A percentile compares a stretch with the other conserved stretches of the same genome.
Evolutionary conservation across 2,329 filamentous ascomycete genomes (phyloP).

Genomic region (Neofusicoccum sp.): DNA sequence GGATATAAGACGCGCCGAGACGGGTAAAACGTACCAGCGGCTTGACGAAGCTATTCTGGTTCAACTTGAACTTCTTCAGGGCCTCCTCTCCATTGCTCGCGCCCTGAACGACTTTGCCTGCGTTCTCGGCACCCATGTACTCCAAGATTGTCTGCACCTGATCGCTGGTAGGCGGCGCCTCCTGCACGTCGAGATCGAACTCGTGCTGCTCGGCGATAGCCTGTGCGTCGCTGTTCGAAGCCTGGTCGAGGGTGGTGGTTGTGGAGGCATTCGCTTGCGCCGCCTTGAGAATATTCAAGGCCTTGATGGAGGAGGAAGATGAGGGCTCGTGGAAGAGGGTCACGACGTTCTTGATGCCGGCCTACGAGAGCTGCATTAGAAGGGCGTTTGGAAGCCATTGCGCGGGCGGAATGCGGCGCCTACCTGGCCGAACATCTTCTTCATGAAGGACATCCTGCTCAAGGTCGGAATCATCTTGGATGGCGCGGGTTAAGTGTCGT

Average conservation of each 20-base stretch:
- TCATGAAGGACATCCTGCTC: constrained; percentile 9
- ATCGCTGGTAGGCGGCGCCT: constrained; percentile 74
- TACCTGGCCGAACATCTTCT: constrained; percentile 19
- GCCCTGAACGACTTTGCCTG: constrained; percentile 67
- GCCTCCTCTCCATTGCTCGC: constrained; percentile 75
- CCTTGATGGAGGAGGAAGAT: constrained; percentile 68
- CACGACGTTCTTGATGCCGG: constrained; percentile 69
- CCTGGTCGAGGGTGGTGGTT: constrained; percentile 71
- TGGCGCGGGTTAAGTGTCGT: background rate
- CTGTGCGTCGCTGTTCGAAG: constrained; percentile 63
- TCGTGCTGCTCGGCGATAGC: constrained; percentile 60
- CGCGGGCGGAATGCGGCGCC: background rate
- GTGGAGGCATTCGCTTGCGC: constrained; percentile 67
- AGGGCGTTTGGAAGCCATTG: background rate
- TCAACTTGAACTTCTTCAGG: constrained; percentile 72
- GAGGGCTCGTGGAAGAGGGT: constrained; percentile 92
- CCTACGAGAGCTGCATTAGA: constrained; percentile 27
- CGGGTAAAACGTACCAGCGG: constrained; percentile 63
- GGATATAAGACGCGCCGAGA: background rate
- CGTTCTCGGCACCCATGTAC: constrained; percentile 66
- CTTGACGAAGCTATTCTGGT: constrained; percentile 64
- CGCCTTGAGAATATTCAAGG: constrained; percentile 76
- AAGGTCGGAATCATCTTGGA: constrained; percentile 15
- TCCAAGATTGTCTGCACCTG: constrained; percentile 82
- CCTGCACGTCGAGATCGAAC: constrained; percentile 85